Evolutionary conservation across 2,329 filamentous ascomycete genomes (phyloP).

Genomic region (Clonostachys byssicola): DNA sequence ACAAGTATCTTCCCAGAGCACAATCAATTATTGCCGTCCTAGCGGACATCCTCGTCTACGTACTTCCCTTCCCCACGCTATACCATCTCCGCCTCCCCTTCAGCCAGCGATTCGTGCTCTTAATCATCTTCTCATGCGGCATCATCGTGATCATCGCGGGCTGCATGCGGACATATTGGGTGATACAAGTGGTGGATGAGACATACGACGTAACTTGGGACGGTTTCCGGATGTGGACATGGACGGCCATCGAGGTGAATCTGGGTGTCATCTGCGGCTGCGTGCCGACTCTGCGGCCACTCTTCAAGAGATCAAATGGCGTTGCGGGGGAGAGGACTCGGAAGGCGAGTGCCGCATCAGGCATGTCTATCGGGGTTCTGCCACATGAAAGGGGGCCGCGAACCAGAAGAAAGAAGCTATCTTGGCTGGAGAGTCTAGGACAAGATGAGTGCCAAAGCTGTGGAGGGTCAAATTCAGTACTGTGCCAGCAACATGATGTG

Average conservation of each 20-base stretch:
- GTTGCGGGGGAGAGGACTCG: too few relatives aligned
- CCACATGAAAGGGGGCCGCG: too few relatives aligned
- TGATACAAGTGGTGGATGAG: slow-evolving; percentile 22
- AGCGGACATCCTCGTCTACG: slow-evolving; percentile 27
- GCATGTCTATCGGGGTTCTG: too few relatives aligned
- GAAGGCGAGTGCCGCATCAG: too few relatives aligned
- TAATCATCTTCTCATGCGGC: slow-evolving; percentile 29
- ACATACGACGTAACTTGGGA: slow-evolving; percentile 36
- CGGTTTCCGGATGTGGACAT: slow-evolving; percentile 32
- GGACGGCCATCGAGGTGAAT: slow-evolving; percentile 34
- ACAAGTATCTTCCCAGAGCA: slow-evolving; percentile 6
- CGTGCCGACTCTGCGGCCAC: slow-evolving; percentile 23
- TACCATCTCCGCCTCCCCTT: slow-evolving; percentile 21
- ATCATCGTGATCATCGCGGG: slow-evolving; percentile 28
- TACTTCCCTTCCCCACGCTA: slow-evolving; percentile 28
- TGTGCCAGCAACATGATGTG: too few relatives aligned
- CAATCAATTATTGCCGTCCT: slow-evolving; percentile 24
- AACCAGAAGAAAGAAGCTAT: too few relatives aligned
- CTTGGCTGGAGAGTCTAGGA: too few relatives aligned
- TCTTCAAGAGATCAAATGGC: slow-evolving; percentile 8
- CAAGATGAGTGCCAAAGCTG: too few relatives aligned
- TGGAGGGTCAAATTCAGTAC: too few relatives aligned
- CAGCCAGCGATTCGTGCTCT: slow-evolving; percentile 24
- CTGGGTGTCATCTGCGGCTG: slow-evolving; percentile 34
- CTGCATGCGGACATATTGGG: slow-evolving; percentile 28